A percentile compares a stretch with the other conserved stretches of the same genome.
These are phyloP conservation scores for Venturia carpophila DNA, from an alignment of 2,329 filamentous ascomycete genomes.

Conservation along the genomic window DNA sequence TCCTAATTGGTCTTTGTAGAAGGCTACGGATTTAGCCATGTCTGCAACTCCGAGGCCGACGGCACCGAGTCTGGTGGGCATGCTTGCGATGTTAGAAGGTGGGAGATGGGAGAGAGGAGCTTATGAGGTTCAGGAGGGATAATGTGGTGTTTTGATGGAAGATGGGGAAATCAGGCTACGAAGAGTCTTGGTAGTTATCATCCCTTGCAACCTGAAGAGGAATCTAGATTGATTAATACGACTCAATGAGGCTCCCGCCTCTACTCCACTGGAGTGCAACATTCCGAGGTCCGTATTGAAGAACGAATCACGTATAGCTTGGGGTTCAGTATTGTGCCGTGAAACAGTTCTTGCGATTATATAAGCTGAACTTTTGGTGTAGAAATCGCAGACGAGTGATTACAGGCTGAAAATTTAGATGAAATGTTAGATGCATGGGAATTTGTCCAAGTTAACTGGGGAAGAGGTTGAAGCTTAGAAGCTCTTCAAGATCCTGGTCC, in stretches of 20 bases:
- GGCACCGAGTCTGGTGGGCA: slow-evolving; percentile 11
- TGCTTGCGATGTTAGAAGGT: neutral
- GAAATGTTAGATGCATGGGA: too few species aligned
- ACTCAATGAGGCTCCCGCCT: neutral
- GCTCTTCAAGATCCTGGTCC: neutral
- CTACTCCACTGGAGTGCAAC: neutral
- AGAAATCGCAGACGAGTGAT: neutral
- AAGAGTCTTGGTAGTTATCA: neutral
- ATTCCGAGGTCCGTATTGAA: neutral
- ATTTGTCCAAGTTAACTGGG: too few species aligned
- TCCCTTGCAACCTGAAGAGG: neutral
- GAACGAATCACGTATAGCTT: neutral
- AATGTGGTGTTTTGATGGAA: neutral
- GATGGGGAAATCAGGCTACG: neutral
- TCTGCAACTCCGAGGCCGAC: slow-evolving; percentile 7
- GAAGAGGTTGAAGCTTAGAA: neutral
- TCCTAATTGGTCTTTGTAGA: slow-evolving; percentile 6
- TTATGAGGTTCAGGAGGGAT: neutral
- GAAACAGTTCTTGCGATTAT: neutral
- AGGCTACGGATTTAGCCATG: slow-evolving; percentile 11
- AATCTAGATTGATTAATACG: neutral
- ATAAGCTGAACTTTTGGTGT: too few species aligned
- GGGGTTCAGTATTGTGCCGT: neutral
- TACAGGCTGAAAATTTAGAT: neutral
- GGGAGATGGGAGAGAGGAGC: neutral